Evolutionary conservation across 2,329 filamentous ascomycete species (phyloP).

Genomic region (Pseudogymnoascus sp.): DNA sequence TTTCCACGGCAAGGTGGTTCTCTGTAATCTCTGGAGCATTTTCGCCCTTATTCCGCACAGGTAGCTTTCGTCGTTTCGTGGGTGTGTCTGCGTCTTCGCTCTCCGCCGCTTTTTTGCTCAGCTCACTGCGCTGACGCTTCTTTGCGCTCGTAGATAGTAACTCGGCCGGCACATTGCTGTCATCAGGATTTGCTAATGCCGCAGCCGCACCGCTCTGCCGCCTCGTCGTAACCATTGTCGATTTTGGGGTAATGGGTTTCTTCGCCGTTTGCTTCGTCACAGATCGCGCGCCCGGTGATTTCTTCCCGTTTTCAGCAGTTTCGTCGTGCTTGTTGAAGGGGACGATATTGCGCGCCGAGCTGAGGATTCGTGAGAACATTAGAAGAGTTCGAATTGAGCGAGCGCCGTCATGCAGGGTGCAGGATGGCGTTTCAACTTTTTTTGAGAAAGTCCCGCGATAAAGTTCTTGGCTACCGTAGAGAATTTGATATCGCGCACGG

Average conservation of each 20-base stretch:
- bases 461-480: background rate
- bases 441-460: conserved; percentile 1
- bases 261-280: background rate
- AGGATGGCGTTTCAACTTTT: conserved; percentile 6
- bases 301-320: conserved; percentile 1
- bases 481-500: conserved; percentile 5
- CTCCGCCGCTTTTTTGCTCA: conserved; percentile 2
- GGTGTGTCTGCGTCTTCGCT: conserved; percentile 10
- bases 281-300: background rate
- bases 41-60: conserved; percentile 18
- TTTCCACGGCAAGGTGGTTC: conserved; percentile 20
- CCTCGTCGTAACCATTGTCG: conserved; percentile 12
- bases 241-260: background rate
- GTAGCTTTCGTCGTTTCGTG: conserved; percentile 22
- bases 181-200: background rate
- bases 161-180: background rate
- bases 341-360: conserved; percentile 10
- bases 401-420: conserved; percentile 4
- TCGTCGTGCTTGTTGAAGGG: conserved; percentile 8
- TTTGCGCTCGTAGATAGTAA: background rate
- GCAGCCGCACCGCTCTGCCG: background rate
- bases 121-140: conserved; percentile 12
- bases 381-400: conserved; percentile 3
- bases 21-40: conserved; percentile 10
- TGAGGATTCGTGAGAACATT: conserved; percentile 12